Evolutionary conservation across 257 asterid genomes (phyloP).

Genomic region (Solanum neorickii): DNA sequence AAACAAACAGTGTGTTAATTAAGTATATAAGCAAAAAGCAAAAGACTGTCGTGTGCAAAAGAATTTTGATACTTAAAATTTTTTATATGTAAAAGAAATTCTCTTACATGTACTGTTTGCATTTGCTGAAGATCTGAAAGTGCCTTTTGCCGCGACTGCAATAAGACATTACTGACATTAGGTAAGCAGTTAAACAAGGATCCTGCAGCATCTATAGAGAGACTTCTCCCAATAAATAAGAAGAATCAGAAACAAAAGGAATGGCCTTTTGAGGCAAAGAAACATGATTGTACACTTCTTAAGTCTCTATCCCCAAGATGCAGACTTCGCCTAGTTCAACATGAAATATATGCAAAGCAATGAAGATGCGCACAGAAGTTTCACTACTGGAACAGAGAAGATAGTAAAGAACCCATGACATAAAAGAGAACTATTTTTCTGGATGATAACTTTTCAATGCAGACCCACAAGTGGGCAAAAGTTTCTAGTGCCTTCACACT

Average conservation of each 20-base stretch:
- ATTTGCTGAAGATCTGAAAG: conserved; percentile 77
- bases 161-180: not conserved
- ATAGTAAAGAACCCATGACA: not conserved
- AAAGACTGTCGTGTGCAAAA: not conserved
- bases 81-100: not conserved
- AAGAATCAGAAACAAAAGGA: not conserved
- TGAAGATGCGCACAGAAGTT: not conserved
- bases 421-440: not conserved
- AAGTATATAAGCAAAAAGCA: not conserved
- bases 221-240: not conserved
- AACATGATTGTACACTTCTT: not conserved
- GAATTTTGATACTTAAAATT: not conserved
- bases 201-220: not conserved
- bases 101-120: conserved; percentile 85
- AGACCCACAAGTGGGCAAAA: not conserved
- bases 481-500: not conserved
- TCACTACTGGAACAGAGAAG: not conserved
- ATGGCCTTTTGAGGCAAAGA: not conserved
- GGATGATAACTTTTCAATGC: not conserved
- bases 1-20: not conserved
- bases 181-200: not conserved
- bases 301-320: not conserved
- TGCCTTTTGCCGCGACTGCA: conserved; percentile 97
- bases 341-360: not conserved
- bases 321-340: not conserved